A percentile compares a stretch with the other conserved stretches of the same genome.
These are phyloP conservation scores for Trichomonas gallinae DNA, from an alignment of 208 protist genomes.

Conservation along the genomic window DNA sequence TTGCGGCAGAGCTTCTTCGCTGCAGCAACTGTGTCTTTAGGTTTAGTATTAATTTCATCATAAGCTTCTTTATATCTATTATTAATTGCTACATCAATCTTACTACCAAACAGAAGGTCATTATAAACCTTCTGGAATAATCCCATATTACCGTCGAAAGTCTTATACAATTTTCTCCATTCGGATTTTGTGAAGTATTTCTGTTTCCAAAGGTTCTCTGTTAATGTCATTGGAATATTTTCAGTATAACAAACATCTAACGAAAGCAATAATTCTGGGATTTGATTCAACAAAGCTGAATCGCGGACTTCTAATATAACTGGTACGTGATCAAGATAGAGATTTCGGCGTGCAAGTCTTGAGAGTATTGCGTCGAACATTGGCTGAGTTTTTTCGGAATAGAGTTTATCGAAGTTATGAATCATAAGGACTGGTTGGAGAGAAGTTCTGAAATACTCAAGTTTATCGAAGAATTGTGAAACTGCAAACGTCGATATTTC, in stretches of 20 bases:
- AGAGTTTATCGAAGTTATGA: neutral
- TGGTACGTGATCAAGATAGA: neutral
- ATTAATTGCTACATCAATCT: neutral
- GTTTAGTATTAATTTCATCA: neutral
- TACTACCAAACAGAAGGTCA: neutral
- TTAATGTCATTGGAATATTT: neutral
- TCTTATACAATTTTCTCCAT: neutral
- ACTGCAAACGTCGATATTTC: neutral
- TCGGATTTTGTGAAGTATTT: neutral
- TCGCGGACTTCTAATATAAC: neutral
- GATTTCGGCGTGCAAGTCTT: neutral
- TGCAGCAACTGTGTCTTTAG: neutral
- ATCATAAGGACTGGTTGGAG: neutral
- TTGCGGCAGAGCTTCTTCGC: neutral
- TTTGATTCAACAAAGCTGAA: neutral
- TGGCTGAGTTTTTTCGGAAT: neutral
- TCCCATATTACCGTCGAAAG: neutral
- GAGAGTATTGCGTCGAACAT: neutral
- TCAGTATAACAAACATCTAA: neutral
- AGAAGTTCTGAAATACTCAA: neutral
- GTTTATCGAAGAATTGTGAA: neutral
- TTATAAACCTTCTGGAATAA: neutral
- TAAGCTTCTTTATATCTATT: neutral
- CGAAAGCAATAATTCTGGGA: neutral
- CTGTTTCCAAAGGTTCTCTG: neutral